Conservation (phyloP, 306 rosid species). For the Begonia loranthoides region DNA sequence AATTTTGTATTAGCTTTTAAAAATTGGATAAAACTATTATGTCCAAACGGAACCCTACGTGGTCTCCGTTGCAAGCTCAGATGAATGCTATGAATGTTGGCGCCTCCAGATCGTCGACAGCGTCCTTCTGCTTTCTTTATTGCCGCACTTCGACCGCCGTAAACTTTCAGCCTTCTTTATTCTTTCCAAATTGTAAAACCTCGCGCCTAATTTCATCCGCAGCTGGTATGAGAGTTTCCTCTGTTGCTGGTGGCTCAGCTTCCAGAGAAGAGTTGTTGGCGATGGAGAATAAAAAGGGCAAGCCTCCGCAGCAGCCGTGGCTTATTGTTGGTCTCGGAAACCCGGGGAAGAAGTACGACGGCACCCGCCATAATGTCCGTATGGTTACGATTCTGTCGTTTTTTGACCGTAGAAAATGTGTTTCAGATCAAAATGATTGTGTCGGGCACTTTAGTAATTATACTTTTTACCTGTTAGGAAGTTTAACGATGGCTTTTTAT, state of each 20-base stretch:
- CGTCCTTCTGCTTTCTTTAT: conserved; percentile 4
- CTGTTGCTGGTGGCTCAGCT: conserved; percentile 3
- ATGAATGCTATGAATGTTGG: not conserved
- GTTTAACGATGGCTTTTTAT: no score
- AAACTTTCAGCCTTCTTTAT: not conserved
- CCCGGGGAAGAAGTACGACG: conserved; percentile 14
- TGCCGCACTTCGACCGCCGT: conserved; percentile 1
- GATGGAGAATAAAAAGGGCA: conserved; percentile 5
- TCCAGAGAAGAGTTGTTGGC: not conserved
- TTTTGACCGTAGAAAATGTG: no score
- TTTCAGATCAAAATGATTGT: no score
- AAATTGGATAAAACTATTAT: no score
- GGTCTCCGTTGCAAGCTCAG: no score
- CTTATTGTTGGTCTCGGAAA: conserved; percentile 15
- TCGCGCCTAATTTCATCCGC: conserved; percentile 1
- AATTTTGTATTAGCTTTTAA: no score
- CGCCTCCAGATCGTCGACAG: conserved; percentile 5
- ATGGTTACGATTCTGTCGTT: not conserved
- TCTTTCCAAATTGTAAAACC: not conserved
- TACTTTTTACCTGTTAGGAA: no score
- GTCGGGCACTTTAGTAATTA: no score
- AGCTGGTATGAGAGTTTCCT: not conserved
- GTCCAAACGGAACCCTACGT: no score
- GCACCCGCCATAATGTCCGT: conserved; percentile 17
- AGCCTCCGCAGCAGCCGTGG: conserved; percentile 14